Conservation (phyloP, 768 basidiomycete genomes). For the Dentipellis sp. region DNA sequence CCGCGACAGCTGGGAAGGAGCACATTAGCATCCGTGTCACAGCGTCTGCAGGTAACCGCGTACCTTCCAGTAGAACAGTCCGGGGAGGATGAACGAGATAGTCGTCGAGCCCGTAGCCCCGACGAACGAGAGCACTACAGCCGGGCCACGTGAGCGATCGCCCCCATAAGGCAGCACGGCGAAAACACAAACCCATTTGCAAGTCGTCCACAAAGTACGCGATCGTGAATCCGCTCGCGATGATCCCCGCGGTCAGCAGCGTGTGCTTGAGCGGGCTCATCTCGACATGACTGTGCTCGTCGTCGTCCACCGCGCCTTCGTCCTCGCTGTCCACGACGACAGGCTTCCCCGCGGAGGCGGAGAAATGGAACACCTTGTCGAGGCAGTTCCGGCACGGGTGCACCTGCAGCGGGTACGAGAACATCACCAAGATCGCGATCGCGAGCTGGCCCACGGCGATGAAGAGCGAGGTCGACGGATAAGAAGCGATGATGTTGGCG, state of each 20-base stretch:
- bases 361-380: slow-evolving; percentile 73
- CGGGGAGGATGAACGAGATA: slow-evolving; percentile 93
- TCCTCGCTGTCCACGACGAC: slow-evolving; percentile 18
- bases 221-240: slow-evolving; percentile 55
- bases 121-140: slow-evolving; percentile 84
- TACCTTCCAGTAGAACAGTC: slow-evolving; percentile 90
- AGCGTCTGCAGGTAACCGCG: slow-evolving; percentile 5
- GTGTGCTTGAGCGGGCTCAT: slow-evolving; percentile 64
- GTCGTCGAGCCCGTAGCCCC: slow-evolving; percentile 96
- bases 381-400: slow-evolving; percentile 89
- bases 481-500: slow-evolving; percentile 93
- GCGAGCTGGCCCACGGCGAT: slow-evolving; percentile 91
- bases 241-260: slow-evolving; percentile 57
- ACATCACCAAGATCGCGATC: slow-evolving; percentile 82
- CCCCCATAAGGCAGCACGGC: not conserved
- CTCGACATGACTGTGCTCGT: slow-evolving; percentile 48
- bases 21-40: not conserved
- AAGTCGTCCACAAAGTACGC: slow-evolving; percentile 76
- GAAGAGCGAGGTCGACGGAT: slow-evolving; percentile 82
- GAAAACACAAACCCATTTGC: slow-evolving; percentile 49
- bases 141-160: slow-evolving; percentile 3
- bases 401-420: slow-evolving; percentile 92
- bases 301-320: slow-evolving; percentile 38
- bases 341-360: slow-evolving; percentile 24
- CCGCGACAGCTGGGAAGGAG: slow-evolving; percentile 48